Base-by-base conservation (phyloP, 2,329 filamentous ascomycete species). In the Geosmithia putterillii region DNA sequence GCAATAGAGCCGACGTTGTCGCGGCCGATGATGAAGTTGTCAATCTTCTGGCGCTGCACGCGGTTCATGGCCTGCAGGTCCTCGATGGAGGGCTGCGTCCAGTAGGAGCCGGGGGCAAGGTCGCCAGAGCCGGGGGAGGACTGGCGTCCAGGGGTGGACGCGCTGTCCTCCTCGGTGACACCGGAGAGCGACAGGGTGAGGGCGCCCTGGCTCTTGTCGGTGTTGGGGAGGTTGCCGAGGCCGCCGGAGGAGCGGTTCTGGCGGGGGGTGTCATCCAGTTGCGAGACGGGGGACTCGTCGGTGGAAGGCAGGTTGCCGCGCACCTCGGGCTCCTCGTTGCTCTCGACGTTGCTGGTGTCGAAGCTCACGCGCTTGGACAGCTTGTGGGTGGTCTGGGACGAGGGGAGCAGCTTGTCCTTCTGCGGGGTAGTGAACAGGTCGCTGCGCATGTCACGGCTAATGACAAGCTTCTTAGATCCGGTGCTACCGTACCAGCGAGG, bases 281-380 rank as follows among this genome's bases (percentile, higher is more conserved):
- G 52, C 3, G 59, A 53, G 28, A 48, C 51, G 6, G 57, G 50
- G 3, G 55, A 50, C 28, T 55, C 58, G 6, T 57, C 54, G 18
- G 62, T 53, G 17, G 60, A 56, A n/a, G 62, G 58, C 8, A 64
- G 54, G 42, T 60, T 54, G 28, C 51, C 48, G 4, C 60, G 57
- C 23, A 60, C 51, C 15, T 62, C 57, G 5, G 61, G 58, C 2
- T 50, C 54, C 3, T 63, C 58, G 3, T 63, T 47, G 25, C 22
- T 28, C 4, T 64, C 59, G 4, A 58, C 70, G 58, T 49, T 73
- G 53, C 73, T 74, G 4, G 81, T 79, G 56, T 95, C 88, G 54
- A 96, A 98, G 65, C 88, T 95, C 42, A 98, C 92, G 43, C 84
- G 81, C 69, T 95, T 95, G 50, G 82, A 81, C 36, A 85, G 63